Evolutionary conservation across 1,139 yeast species (phyloP), one percentile per base, ranked within the genome.

Genomic region (Nakaseomyces kungkrabaensis): DNA sequence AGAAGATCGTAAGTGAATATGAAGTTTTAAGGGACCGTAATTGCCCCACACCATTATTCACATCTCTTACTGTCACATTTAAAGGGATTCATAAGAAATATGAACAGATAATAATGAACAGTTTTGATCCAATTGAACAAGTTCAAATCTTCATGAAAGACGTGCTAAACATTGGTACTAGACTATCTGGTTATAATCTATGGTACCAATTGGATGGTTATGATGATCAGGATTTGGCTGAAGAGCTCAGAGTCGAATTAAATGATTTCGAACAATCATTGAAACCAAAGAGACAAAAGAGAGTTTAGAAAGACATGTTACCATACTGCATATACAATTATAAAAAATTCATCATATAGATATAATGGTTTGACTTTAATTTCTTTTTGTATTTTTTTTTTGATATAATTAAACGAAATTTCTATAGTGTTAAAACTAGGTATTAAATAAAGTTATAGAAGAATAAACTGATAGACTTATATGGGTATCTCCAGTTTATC

Each of bases 161-260:
- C 11, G 76, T 84, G 0, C 65, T 88, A 52, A 70, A 72, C 11
- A 71, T 69, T 17, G 96, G 96, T 0, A 73, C 72, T 1, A 73
- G 92, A 50, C 69, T 81, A 5, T 71, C 82, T 6, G 77, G 78
- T 37, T 79, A 79, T 60, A 78, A 84, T 61, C 72, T 87, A 37
- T 89, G 96, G 96, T 86, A 82, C 59, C 88, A 86, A 59, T 74
- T 89, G 24, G 96, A 88, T 65, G 92, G 89, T 4, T 76, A 78
- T 48, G 81, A 84, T 53, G 92, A 84, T 60, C 88, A 81, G 45
- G 61, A 58, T 3, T 43, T 71, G 29, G 70, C 73, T 0, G 75
- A 72, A 51, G 56, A 58, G 17, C 53, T 70, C 37, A 62, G 76
- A 50, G 57, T 63, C 34, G 70, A 65, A 33, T 52, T 70, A 25